Conservation (phyloP, 257 asterid species). For the Orobanche coerulescens region DNA sequence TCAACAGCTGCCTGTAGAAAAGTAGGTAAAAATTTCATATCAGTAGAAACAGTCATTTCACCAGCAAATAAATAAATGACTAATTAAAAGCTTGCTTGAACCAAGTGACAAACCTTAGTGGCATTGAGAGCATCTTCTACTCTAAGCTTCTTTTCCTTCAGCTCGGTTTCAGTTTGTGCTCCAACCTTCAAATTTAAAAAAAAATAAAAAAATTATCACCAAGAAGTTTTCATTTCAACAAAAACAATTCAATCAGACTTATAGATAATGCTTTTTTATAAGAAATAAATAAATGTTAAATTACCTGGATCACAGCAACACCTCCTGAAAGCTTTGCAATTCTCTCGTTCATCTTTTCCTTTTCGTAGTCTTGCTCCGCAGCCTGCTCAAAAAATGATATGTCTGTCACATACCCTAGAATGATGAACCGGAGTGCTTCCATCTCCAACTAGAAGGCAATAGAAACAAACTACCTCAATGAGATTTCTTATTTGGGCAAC, state of each 20-base stretch:
- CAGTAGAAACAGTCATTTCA: background rate
- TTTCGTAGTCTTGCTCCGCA: conserved; percentile 91
- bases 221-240: background rate
- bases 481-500: conserved; percentile 80
- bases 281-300: background rate
- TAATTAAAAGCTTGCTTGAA: background rate
- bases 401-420: background rate
- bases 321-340: conserved; percentile 97
- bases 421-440: background rate
- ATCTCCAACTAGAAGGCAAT: background rate
- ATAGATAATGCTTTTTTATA: background rate
- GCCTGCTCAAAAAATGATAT: conserved; percentile 34
- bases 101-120: conserved; percentile 49
- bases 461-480: conserved; percentile 68
- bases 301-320: conserved; percentile 96
- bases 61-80: background rate
- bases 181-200: conserved; percentile 60
- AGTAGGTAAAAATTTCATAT: conserved; percentile 5
- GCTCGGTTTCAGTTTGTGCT: conserved; percentile 96
- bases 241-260: background rate
- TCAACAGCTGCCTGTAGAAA: conserved; percentile 95
- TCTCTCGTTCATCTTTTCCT: conserved; percentile 80
- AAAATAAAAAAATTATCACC: background rate
- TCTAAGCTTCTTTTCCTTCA: conserved; percentile 92
- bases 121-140: conserved; percentile 99